Base-by-base conservation (phyloP, 106 monocot genomes). In the Dioscorea alata region DNA sequence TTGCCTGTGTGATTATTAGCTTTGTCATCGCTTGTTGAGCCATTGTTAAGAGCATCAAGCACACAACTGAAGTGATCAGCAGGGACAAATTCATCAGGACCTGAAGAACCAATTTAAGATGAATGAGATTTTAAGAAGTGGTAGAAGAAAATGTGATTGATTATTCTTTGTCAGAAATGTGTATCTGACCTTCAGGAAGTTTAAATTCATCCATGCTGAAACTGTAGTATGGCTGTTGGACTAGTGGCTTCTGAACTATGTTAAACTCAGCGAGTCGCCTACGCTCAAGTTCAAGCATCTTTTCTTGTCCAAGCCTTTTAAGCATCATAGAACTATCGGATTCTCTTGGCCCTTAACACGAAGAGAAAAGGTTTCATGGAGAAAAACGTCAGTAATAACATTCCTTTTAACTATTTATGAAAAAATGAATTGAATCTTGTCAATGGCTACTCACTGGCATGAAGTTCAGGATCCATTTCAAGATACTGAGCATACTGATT, bases 51-150 rank as follows among this genome's bases (percentile, higher is more conserved):
- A 50, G 66, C 59, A 54, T 76, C 70, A 19, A 75, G 64, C 0
- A 70, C 57, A 23, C 50, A 67, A 58, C 73, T 68, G 28, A 80
- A 76, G 65, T 80, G 63, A 72, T 84, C 80, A 33, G 13, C 23
- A 23, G 64, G 25, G 2, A 56, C 23, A 50, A 72, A 71, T 24
- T 79, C 75, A 51, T 68, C 16, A 13, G 25, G 57, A 79, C 25
- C 79, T 74, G 57, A 16, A 67, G 25, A 73, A 65, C 2, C 32
- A 48, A 23, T 10, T 42, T 50, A 18, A 69, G 42, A n/a, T 12
- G 13, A 63, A 57, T 14, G 51, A 14, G 18, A 50, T 33, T 48
- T 28, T 17, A 18, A 56, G 2, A 31, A 35, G 28, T 31, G 42
- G 4, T 42, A 18, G 8, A 15, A 7, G 21, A 14, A 50, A 23